Evolutionary conservation across 2,329 filamentous ascomycete genomes (phyloP).

Genomic region (Cytospora paraplurivora): DNA sequence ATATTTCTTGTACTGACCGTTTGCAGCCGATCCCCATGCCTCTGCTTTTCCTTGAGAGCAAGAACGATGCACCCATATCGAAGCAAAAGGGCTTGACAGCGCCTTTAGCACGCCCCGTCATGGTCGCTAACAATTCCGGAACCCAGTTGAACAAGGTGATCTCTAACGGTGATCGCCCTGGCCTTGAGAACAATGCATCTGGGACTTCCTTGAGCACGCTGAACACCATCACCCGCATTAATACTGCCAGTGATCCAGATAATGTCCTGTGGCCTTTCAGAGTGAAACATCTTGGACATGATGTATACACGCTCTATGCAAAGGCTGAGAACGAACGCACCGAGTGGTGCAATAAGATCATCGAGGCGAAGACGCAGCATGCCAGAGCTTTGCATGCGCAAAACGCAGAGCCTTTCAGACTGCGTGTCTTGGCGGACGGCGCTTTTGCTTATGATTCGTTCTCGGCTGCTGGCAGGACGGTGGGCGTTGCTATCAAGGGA

Average conservation of each 20-base stretch:
- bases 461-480: conserved; percentile 60
- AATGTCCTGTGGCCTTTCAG: conserved; percentile 91
- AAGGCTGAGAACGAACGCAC: conserved; percentile 71
- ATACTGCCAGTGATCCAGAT: conserved; percentile 63
- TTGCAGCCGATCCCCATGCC: conserved; percentile 89
- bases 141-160: conserved; percentile 59
- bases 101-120: conserved; percentile 60
- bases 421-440: conserved; percentile 89
- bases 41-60: conserved; percentile 86
- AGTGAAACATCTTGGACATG: conserved; percentile 92
- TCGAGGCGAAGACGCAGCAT: conserved; percentile 92
- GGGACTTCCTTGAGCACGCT: conserved; percentile 63
- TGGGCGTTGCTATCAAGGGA: conserved; percentile 76
- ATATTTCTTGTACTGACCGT: conserved; percentile 34
- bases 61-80: conserved; percentile 86
- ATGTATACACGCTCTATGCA: conserved; percentile 89
- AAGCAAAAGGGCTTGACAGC: conserved; percentile 76
- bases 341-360: conserved; percentile 92
- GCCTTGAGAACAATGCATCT: conserved; percentile 69
- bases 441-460: conserved; percentile 80
- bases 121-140: conserved; percentile 59
- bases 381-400: conserved; percentile 86
- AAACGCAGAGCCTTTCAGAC: conserved; percentile 91
- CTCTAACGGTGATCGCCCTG: conserved; percentile 56
- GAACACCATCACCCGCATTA: conserved; percentile 44